Base-by-base conservation (phyloP, 202 grass and related monocot species). In the Zizania palustris region DNA sequence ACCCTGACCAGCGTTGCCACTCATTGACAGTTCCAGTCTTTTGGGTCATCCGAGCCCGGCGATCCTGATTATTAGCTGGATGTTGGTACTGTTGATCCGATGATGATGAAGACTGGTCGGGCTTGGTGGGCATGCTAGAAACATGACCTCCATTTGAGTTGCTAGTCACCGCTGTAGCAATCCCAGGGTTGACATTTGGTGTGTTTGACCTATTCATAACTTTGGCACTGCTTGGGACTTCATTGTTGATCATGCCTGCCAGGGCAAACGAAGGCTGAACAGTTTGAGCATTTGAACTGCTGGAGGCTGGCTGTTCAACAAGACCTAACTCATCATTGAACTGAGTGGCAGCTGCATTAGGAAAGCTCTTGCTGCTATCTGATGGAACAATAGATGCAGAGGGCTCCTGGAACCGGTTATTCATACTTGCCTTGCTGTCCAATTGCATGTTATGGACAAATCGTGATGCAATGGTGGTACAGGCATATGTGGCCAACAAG, bases 401-500 rank as follows among this genome's bases (percentile, higher is more conserved):
- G 22, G 73, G 16, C 75, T 90, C 89, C 46, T 86, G 83, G 73
- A 89, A 98, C 38, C 80, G 49, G 33, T 72, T 85, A 75, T 89
- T 95, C 58, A 58, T 85, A 79, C 41, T 77, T 19, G 50, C 73
- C 63, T 89, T 82, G 38, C 63, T 73, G 53, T 86, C 88, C 43
- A 80, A 36, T 61, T 72, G 65, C 14, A 84, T 4, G 71, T 76
- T 97, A 73, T 92, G 87, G 73, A 80, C 65, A 79, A 87, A 90
- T 11, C 90, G 89, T 22, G 77, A 39, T 69, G 72, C 22, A 92
- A 82, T 8, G 90, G 81, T 3, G 85, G 85, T 56, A 89, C 71
- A 92, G 91, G 85, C 74, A 98, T 78, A 86, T 90, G 96, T 69
- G 96, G 85, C 96, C 96, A 98, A 77, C 90, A 85, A 51, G 89